Base-by-base conservation (phyloP, 139 green algal species). In the Volvox africanus region DNA sequence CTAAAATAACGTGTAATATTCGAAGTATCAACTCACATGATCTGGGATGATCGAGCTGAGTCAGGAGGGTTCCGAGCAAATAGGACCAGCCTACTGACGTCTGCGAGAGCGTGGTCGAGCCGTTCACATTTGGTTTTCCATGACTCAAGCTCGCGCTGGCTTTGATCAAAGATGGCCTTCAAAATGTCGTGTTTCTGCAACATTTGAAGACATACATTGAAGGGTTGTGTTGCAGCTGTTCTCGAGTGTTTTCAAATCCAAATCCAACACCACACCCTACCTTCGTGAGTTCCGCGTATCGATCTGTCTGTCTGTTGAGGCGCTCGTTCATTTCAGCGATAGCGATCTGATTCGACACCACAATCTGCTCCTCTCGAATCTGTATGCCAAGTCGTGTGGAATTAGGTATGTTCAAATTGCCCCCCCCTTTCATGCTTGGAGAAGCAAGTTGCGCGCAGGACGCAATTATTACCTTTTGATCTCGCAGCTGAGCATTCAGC, bases 41-140 rank as follows among this genome's bases (percentile, higher is more conserved):
- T 91, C 44, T 86, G 33, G 0, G 87, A 91, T 9, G 87, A 91
- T 2, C 87, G 76, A 24, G 87, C 87, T 20, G 76, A 86, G 76
- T 86, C 76, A 18, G 87, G 87, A 9, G 87, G 87, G 76, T 86
- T 91, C 30, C 75, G 20, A 2, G 87, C 87, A 19, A 85, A 91
- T 17, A 28, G 18, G 76, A 91, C 78, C 2, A 91, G 87, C 17
- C 87, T 75, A 13, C 21, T 86, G 28, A 91, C 76, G 76, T 91
- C 87, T 32, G 75, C 61, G 69, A 91, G 61, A 35, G 87, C 76
- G 61, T 32, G 35, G 76, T 86, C 76, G 32, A 91, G 76, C 30
- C 86, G 71, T 44, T 90, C 86, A 13, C 9, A 65, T 75, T 90
- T 90, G 30, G 73, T 83, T 55, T 84, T 90, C 86, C 86, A 90